phyloP scores from a whole-genome alignment of 2,329 filamentous ascomycete genomes.

The Penicillium sp. region DNA sequence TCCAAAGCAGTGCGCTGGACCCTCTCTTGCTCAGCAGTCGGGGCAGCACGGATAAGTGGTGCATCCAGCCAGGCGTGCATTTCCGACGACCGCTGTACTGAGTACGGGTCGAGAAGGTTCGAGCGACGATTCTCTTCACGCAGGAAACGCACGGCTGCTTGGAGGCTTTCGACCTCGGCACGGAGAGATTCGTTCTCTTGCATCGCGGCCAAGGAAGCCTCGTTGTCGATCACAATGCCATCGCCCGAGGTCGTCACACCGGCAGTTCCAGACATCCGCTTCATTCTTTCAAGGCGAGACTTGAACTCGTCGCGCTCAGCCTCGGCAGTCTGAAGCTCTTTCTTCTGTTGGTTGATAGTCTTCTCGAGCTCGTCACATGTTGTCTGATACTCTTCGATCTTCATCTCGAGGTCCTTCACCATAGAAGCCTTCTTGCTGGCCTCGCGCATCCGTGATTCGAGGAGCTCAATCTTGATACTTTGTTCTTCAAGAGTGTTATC shows the following conservation, averaged over 20 bases:
- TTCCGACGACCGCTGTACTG: conserved; percentile 37
- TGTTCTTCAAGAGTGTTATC: conserved; percentile 81
- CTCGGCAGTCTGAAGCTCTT: conserved; percentile 35
- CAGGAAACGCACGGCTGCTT: conserved; percentile 45
- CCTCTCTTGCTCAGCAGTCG: conserved; percentile 29
- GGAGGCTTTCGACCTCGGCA: conserved; percentile 41
- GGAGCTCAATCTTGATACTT: conserved; percentile 86
- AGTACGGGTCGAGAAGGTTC: conserved; percentile 40
- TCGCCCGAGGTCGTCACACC: conserved; percentile 34
- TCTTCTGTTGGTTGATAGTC: conserved; percentile 33
- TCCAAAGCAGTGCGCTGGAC: conserved; percentile 36
- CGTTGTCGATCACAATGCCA: conserved; percentile 36
- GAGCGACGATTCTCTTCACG: conserved; percentile 43
- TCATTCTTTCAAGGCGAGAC: conserved; percentile 41
- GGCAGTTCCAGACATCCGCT: conserved; percentile 37
- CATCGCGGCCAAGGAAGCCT: conserved; percentile 38
- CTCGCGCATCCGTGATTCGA: conserved; percentile 81
- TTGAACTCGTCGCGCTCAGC: conserved; percentile 41
- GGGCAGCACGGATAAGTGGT: conserved; percentile 30
- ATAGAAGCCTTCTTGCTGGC: conserved; percentile 66
- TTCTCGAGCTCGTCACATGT: conserved; percentile 32
- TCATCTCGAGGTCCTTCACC: conserved; percentile 42
- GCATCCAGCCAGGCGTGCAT: conserved; percentile 43
- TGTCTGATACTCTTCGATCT: conserved; percentile 38
- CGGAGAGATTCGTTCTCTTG: conserved; percentile 43